Evolutionary conservation across 2,329 filamentous ascomycete genomes (phyloP), one percentile per base, ranked within the genome.

Genomic region (Aspergillus sp.): DNA sequence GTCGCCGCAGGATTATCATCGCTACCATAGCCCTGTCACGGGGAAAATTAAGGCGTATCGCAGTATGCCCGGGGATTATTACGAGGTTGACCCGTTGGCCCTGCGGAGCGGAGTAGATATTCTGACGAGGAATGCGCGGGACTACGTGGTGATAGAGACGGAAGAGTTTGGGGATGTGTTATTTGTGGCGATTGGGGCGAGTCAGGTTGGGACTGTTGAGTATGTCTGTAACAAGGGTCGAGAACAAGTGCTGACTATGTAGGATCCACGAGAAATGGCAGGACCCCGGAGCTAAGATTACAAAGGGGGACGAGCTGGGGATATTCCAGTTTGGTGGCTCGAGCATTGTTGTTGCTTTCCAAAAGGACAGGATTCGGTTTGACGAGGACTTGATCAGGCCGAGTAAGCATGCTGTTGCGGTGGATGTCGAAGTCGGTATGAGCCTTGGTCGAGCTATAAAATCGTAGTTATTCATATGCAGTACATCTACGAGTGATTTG

Each of bases 1-100:
- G 2, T 74, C 70, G 24, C 76, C 76, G 11, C 77, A 79, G 66
- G 77, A 80, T 61, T 80, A 80, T 58, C 77, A 80, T 61, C 71
- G 78, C 4, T 80, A 75, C 59, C 77, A 80, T 65, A 73, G 71
- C 3, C 78, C 78, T 3, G 75, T 80, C 3, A 66, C 66, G 0
- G 77, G 78, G 2, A 73, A 51, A 3, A 66, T 80, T 2, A 73
- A 69, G 58, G 64, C 66, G 58, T 75, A 73, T 51, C 70, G 70
- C 48, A 70, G 71, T 9, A 73, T 80, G 15, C 73, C 75, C 0
- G 77, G 78, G 0, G 72, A 76, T 46, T 79, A 79, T 58, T 79
- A 79, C 53, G 70, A 77, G 41, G 76, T 79, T 24, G 75, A 79
- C 60, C 74, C 77, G 7, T 27, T 70, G 15, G 66, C 64, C 12